Evolutionary conservation across 192 early-diverging fungal genomes (phyloP).

Genomic region (Geosiphon pyriformis): DNA sequence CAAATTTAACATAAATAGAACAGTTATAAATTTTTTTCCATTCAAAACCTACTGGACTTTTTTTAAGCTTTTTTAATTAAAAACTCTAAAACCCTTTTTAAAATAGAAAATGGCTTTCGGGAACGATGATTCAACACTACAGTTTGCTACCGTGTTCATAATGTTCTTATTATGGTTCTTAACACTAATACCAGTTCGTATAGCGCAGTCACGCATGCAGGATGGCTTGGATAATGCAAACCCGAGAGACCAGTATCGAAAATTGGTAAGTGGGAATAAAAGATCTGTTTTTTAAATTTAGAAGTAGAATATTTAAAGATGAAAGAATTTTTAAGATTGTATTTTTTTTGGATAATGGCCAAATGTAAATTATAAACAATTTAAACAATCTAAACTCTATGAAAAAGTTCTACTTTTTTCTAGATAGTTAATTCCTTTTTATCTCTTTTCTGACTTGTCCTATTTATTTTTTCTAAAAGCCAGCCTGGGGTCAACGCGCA

Average conservation of each 20-base stretch:
- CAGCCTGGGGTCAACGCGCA: not conserved
- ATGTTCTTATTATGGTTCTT: constrained; percentile 4
- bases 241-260: constrained; percentile 6
- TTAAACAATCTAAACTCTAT: too few relatives aligned
- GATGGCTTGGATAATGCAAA: constrained; percentile 3
- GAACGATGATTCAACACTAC: not conserved
- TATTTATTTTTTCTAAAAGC: not conserved
- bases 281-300: too few relatives aligned
- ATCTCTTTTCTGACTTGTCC: not conserved
- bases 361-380: too few relatives aligned
- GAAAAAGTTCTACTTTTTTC: not conserved
- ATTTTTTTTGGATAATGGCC: too few relatives aligned
- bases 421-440: too few relatives aligned
- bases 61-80: too few relatives aligned
- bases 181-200: constrained; percentile 8
- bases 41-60: too few relatives aligned
- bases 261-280: constrained; percentile 6
- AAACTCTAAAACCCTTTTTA: too few relatives aligned
- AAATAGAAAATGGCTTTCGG: not conserved
- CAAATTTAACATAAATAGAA: too few relatives aligned
- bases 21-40: too few relatives aligned
- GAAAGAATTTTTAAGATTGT: too few relatives aligned
- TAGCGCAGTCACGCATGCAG: not conserved
- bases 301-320: too few relatives aligned
- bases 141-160: not conserved